Evolutionary conservation across 2,329 filamentous ascomycete genomes (phyloP), one percentile per base, ranked within the genome.

Genomic region (Emmonsiellopsis sp.): DNA sequence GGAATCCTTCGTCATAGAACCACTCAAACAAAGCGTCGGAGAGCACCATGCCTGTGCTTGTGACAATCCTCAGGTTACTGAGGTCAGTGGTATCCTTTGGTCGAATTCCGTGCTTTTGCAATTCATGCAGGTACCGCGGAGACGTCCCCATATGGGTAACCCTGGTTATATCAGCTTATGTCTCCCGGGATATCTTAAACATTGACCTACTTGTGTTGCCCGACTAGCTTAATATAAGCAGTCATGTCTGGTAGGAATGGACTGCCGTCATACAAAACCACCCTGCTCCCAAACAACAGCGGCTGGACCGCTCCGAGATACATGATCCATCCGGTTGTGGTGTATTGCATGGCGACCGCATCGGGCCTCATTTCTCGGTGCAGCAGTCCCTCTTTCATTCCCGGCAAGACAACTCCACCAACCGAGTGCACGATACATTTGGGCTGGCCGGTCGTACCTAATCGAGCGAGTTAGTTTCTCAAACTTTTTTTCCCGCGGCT

Each of bases 271-370:
- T 94, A 94, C n/a, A 92, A 73, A 1, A 94, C 69, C 1, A 79
- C 74, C 5, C 81, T 76, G 0, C 76, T 75, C 7, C 87, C 87
- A 40, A 76, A 70, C 1, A 85, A 61, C 7, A 92, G 73, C 3
- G 76, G 73, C 16, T 76, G 74, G 0, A 88, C 73, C 38, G 78
- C 79, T 2, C 76, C 71, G 7, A 90, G 73, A 65, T 92, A 93
- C 89, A 95, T 94, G 70, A 95, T 93, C 89, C 89, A 94, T 0
- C 87, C 86, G 0, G 86, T 89, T 0, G 83, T 86, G 1, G 83
- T 85, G 61, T 81, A 84, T 62, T 85, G 82, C 35, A 84, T 59
- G 7, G 70, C 64, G 0, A 76, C 73, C 13, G 66, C 75, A 7
- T 66, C 65, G 0, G 75, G 64, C 0, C 67, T 66, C 42, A 76